Conservation (phyloP, 805 yeast genomes). For the Pichia phayaonensis region DNA sequence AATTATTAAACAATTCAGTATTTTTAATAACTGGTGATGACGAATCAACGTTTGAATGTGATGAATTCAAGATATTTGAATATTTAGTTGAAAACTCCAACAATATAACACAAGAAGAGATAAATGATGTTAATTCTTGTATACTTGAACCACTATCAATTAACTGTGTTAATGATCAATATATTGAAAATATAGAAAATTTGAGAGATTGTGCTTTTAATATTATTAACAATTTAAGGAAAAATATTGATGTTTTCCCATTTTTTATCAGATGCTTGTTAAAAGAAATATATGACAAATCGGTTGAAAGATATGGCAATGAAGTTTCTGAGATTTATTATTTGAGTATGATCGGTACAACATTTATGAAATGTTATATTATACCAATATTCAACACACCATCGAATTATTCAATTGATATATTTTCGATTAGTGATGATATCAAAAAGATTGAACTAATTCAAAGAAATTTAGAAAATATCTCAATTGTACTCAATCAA, state of each 20-base stretch:
- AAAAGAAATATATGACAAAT: slow-evolving; percentile 29
- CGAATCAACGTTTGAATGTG: slow-evolving; percentile 65
- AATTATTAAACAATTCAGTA: slow-evolving; percentile 33
- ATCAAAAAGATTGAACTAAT: slow-evolving; percentile 21
- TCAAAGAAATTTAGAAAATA: slow-evolving; percentile 44
- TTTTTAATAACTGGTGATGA: slow-evolving; percentile 36
- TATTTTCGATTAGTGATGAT: slow-evolving; percentile 19
- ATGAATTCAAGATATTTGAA: slow-evolving; percentile 56
- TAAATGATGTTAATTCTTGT: slow-evolving; percentile 21
- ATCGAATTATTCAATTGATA: slow-evolving; percentile 46
- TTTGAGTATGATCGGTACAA: slow-evolving; percentile 61
- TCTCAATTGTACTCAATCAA: slow-evolving; percentile 56
- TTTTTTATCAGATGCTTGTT: slow-evolving; percentile 50
- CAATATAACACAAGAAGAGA: slow-evolving; percentile 26
- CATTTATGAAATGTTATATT: slow-evolving; percentile 47
- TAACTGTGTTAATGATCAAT: slow-evolving; percentile 59
- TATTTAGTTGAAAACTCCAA: slow-evolving; percentile 17
- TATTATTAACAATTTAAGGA: slow-evolving; percentile 44
- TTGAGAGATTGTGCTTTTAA: slow-evolving; percentile 66
- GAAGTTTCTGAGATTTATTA: slow-evolving; percentile 52
- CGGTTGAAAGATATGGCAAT: slow-evolving; percentile 30
- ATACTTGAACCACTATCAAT: slow-evolving; percentile 69
- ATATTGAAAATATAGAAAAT: slow-evolving; percentile 64
- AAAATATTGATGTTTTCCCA: slow-evolving; percentile 40
- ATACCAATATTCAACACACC: slow-evolving; percentile 42